Conservation (phyloP, 805 yeast species). For the Danielozyma ontarioensis region DNA sequence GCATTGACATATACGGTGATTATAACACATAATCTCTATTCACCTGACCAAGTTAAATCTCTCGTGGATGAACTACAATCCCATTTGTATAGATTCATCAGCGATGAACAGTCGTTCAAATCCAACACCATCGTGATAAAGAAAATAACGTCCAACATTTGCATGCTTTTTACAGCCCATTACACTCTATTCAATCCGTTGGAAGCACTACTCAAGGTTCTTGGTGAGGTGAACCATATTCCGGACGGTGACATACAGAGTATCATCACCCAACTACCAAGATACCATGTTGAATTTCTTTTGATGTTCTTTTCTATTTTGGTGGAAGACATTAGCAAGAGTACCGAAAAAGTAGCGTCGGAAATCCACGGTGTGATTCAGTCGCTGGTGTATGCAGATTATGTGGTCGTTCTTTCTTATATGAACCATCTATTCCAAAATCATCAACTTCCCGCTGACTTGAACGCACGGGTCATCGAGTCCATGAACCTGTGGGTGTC, state of each 20-base stretch:
- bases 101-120: background rate
- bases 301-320: slow-evolving; percentile 40
- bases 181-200: too few relatives aligned
- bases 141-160: background rate
- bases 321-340: slow-evolving; percentile 47
- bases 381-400: slow-evolving; percentile 23
- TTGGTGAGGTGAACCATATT: too few relatives aligned
- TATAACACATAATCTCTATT: slow-evolving; percentile 3
- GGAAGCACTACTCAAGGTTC: too few relatives aligned
- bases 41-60: slow-evolving; percentile 9
- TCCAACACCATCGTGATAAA: background rate
- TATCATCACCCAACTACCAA: slow-evolving; percentile 2
- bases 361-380: slow-evolving; percentile 37
- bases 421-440: slow-evolving; percentile 7
- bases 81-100: background rate
- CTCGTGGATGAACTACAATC: slow-evolving; percentile 9
- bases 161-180: background rate
- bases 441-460: slow-evolving; percentile 4
- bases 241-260: too few relatives aligned
- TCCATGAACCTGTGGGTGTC: slow-evolving; percentile 33
- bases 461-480: slow-evolving; percentile 14
- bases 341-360: slow-evolving; percentile 13
- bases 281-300: slow-evolving; percentile 8
- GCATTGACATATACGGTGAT: slow-evolving; percentile 73
- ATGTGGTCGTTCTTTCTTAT: slow-evolving; percentile 12